These are phyloP conservation scores for Scleroderma bovista DNA, from an alignment of 768 basidiomycete species.

Conservation along the genomic window DNA sequence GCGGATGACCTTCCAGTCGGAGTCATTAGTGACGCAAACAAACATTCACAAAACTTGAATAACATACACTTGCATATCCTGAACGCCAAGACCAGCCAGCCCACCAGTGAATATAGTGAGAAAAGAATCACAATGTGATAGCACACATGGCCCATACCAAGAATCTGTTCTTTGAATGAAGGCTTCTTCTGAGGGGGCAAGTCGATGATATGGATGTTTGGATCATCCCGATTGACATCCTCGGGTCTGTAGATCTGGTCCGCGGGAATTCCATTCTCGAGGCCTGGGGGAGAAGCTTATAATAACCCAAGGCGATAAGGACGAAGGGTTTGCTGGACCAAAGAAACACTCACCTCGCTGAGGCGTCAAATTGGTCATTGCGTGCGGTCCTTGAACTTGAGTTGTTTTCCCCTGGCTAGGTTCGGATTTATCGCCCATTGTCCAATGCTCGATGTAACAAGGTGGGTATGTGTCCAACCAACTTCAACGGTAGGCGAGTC, in stretches of 20 bases:
- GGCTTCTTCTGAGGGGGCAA: conserved; percentile 22
- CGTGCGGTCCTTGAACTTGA: conserved; percentile 7
- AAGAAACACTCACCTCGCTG: conserved; percentile 35
- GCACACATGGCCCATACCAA: conserved; percentile 34
- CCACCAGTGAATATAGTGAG: neutral
- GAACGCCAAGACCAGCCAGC: neutral
- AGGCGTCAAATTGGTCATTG: conserved; percentile 21
- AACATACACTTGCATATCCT: conserved; percentile 28
- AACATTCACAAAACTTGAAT: neutral
- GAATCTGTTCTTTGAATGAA: conserved; percentile 56
- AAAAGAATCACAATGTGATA: neutral
- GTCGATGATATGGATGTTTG: conserved; percentile 20
- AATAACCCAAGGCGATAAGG: too few species aligned
- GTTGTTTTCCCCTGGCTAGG: too few species aligned
- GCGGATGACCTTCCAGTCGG: conserved; percentile 19
- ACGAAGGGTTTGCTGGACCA: neutral
- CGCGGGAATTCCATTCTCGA: conserved; percentile 28
- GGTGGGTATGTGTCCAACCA: conserved; percentile 16
- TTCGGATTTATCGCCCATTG: too few species aligned
- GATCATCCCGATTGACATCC: conserved; percentile 22
- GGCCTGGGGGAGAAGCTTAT: conserved; percentile 30
- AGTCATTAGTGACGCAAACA: conserved; percentile 1
- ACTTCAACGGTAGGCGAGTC: conserved; percentile 2
- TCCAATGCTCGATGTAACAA: conserved; percentile 7
- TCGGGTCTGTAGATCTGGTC: conserved; percentile 23